These are phyloP conservation scores for Plantago elongata DNA, from an alignment of 257 asterid species.

Conservation along the genomic window DNA sequence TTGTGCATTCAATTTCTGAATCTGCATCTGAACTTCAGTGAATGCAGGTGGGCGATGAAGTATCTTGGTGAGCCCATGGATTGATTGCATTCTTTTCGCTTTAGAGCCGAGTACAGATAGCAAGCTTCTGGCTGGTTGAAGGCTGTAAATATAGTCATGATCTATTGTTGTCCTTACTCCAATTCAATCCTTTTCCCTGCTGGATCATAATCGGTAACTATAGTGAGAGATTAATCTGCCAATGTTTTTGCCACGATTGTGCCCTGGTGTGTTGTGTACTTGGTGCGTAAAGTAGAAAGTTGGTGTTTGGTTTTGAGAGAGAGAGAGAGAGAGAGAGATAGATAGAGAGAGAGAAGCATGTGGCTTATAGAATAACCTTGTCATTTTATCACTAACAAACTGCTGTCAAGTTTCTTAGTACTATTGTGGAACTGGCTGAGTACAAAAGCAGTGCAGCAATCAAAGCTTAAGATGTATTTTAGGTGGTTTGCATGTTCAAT, in stretches of 20 bases:
- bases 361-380: constrained; percentile 1
- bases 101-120: constrained; percentile 21
- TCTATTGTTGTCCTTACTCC: constrained; percentile 13
- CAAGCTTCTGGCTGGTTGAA: constrained; percentile 35
- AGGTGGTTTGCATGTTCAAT: background rate
- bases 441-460: background rate
- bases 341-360: constrained; percentile 6
- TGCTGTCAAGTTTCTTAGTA: background rate
- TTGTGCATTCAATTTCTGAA: constrained; percentile 15
- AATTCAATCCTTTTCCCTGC: constrained; percentile 15
- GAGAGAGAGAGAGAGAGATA: background rate
- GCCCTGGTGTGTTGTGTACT: background rate
- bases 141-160: constrained; percentile 32
- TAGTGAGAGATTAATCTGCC: constrained; percentile 23
- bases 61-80: constrained; percentile 10
- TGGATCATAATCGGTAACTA: constrained; percentile 18
- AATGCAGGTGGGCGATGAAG: constrained; percentile 71
- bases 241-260: constrained; percentile 25
- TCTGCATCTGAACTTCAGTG: constrained; percentile 32
- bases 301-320: constrained; percentile 1
- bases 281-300: background rate
- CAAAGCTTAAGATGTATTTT: background rate
- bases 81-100: constrained; percentile 13
- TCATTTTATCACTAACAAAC: constrained; percentile 5
- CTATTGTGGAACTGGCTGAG: background rate